Percentiles rank a stretch among this genome's conserved stretches.
phyloP scores from a whole-genome alignment of 768 basidiomycete genomes.

The Lanmaoa rubissima region DNA sequence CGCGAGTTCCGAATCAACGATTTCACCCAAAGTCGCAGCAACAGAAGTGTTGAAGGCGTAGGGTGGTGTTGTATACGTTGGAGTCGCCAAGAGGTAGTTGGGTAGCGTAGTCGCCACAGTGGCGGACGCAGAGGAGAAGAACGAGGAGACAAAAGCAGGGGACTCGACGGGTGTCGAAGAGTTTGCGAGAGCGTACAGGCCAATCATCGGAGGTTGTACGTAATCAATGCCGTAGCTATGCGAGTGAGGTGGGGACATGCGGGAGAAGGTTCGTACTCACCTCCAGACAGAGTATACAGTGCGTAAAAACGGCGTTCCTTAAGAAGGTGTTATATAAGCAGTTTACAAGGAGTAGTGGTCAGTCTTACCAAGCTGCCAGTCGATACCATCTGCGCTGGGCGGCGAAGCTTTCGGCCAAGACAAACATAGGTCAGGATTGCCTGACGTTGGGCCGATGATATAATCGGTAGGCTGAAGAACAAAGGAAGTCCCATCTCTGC shows the following conservation, averaged over 20 bases:
- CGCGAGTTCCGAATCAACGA: constrained; percentile 61
- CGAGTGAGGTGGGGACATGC: constrained; percentile 2
- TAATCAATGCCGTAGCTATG: constrained; percentile 69
- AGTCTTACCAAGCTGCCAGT: constrained; percentile 75
- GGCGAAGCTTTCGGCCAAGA: constrained; percentile 69
- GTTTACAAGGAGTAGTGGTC: neutral
- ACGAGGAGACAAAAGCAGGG: constrained; percentile 42
- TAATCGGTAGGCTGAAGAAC: constrained; percentile 74
- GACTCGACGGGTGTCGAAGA: constrained; percentile 42
- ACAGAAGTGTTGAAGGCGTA: constrained; percentile 73
- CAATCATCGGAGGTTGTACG: constrained; percentile 75
- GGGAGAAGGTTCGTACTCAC: constrained; percentile 34
- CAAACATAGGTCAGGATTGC: constrained; percentile 65
- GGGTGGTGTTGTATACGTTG: constrained; percentile 57
- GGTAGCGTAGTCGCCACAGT: constrained; percentile 69
- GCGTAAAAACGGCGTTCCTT: constrained; percentile 65
- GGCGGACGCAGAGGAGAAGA: constrained; percentile 60
- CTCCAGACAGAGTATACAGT: constrained; percentile 81
- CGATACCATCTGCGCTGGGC: constrained; percentile 71
- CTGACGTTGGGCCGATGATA: constrained; percentile 65
- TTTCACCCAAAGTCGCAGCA: constrained; percentile 49
- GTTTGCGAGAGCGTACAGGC: constrained; percentile 63
- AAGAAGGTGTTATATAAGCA: neutral
- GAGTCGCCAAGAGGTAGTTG: constrained; percentile 66
- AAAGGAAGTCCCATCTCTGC: constrained; percentile 40